phyloP scores from a whole-genome alignment of 2,329 filamentous ascomycete genomes.

The Scedosporium apiospermum region DNA sequence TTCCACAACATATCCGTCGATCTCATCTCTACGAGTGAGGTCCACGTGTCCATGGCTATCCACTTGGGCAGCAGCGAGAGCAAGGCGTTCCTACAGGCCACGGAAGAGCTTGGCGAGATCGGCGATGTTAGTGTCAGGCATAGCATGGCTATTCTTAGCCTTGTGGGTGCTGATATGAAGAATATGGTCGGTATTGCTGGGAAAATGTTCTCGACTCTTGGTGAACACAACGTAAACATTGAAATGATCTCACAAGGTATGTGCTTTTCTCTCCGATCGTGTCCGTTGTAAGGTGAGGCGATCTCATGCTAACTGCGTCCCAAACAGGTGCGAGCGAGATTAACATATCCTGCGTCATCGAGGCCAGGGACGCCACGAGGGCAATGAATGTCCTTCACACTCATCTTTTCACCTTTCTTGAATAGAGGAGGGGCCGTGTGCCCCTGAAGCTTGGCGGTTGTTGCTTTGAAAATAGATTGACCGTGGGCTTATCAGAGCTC shows the following conservation, averaged over 20 bases:
- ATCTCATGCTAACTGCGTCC: neutral
- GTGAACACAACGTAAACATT: constrained; percentile 90
- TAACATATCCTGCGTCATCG: constrained; percentile 97
- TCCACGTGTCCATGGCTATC: constrained; percentile 94
- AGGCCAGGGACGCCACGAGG: constrained; percentile 79
- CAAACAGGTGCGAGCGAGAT: constrained; percentile 84
- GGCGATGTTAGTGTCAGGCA: constrained; percentile 85
- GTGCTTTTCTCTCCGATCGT: neutral
- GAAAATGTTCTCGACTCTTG: constrained; percentile 88
- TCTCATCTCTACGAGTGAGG: constrained; percentile 91
- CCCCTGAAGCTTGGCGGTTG: no score
- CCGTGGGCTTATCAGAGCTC: neutral
- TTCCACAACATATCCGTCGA: constrained; percentile 83
- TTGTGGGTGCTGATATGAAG: constrained; percentile 94
- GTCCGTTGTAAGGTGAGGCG: neutral
- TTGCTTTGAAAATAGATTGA: neutral
- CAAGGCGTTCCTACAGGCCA: constrained; percentile 56
- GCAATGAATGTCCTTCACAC: constrained; percentile 96
- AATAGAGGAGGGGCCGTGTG: constrained; percentile 32
- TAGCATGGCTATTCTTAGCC: constrained; percentile 89
- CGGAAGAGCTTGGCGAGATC: constrained; percentile 65
- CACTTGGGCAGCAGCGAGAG: constrained; percentile 63
- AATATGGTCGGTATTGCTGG: constrained; percentile 94
- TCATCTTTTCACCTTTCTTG: constrained; percentile 90
- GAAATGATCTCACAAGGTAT: constrained; percentile 98